Percentiles rank a stretch among this genome's conserved stretches.
Evolutionary conservation across 1,284 basidiomycete genomes (phyloP).

Genomic region (Ustilago crameri): DNA sequence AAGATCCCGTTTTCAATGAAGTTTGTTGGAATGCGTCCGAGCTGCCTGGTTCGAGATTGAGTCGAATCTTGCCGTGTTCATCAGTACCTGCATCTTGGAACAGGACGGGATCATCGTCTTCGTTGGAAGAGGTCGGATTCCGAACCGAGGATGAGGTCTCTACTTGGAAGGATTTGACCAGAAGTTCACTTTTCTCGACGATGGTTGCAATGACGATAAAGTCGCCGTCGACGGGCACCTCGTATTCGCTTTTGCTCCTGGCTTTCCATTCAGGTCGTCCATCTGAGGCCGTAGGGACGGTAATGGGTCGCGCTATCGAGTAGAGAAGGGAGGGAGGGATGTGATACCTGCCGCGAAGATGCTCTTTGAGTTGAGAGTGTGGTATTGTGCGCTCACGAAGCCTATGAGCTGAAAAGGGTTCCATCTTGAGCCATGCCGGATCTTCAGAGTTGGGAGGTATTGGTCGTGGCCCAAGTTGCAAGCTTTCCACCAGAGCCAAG

Average conservation of each 20-base stretch:
- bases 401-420: conserved; percentile 67
- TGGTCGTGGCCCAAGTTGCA: conserved; percentile 27
- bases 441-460: conserved; percentile 36
- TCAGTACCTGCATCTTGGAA: conserved; percentile 20
- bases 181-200: conserved; percentile 82
- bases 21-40: conserved; percentile 20
- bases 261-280: conserved; percentile 4
- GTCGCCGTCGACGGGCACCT: conserved; percentile 88
- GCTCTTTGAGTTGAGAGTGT: conserved; percentile 82
- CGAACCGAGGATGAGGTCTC: not conserved
- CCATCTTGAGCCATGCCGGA: conserved; percentile 38
- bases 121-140: not conserved
- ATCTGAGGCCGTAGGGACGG: not conserved
- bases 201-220: conserved; percentile 91
- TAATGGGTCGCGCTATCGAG: conserved; percentile 70
- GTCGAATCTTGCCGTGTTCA: conserved; percentile 11
- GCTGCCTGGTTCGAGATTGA: conserved; percentile 42
- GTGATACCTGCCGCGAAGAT: conserved; percentile 84
- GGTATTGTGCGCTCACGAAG: conserved; percentile 81
- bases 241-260: conserved; percentile 73
- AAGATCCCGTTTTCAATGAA: not conserved
- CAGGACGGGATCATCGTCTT: conserved; percentile 35
- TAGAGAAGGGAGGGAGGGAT: conserved; percentile 88
- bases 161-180: conserved; percentile 69
- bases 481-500: conserved; percentile 25